Evolutionary conservation across 371 early-diverging fungal species (phyloP), one percentile per base, ranked within the genome.

Genomic region (Mucor mucedo): DNA sequence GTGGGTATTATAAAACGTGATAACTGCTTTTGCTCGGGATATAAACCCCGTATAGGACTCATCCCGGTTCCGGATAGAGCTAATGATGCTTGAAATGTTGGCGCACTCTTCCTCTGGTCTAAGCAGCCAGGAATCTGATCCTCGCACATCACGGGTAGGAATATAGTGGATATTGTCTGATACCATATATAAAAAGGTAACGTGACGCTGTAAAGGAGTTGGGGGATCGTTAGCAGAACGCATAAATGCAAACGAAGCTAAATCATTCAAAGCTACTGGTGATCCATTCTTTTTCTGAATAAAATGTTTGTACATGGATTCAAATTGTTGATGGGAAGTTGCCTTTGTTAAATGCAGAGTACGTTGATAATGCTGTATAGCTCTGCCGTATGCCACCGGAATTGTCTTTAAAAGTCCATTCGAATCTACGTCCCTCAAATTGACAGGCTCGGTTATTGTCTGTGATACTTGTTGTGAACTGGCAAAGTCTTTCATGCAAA

Each of bases 171-270:
- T 62, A 33, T 78, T 65, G 47, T 89, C 79, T 28, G 77, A 71
- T 0, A 83, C 74, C 60, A 92, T 39, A 53, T 82, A 84, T 30
- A 84, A 55, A 62, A 88, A 89, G 0, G 90, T 84, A 3, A 88
- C 85, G 62, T 89, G 87, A 41, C 80, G 62, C 29, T 87, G 72
- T 32, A 64, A 45, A 30, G 62, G 39, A 9, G 62, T 66, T 9
- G 57, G 63, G 4, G 45, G 44, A 32, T 71, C 66, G 7, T 68
- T 73, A 13, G 50, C 28, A 30, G 50, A 6, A 13, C 50, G 50
- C 33, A 68, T 60, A 57, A 81, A 83, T 1, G 75, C 78, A 65
- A 61, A 69, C 14, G 62, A 39, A 5, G 88, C 74, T 7, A 82
- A 63, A 21, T 79, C 71, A 4, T 77, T 64, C 0, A 81, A 54